Percentiles rank a stretch among this genome's conserved stretches.
Conservation (phyloP, 169 alveolate genomes). For the Plasmodium reichenowi region DNA sequence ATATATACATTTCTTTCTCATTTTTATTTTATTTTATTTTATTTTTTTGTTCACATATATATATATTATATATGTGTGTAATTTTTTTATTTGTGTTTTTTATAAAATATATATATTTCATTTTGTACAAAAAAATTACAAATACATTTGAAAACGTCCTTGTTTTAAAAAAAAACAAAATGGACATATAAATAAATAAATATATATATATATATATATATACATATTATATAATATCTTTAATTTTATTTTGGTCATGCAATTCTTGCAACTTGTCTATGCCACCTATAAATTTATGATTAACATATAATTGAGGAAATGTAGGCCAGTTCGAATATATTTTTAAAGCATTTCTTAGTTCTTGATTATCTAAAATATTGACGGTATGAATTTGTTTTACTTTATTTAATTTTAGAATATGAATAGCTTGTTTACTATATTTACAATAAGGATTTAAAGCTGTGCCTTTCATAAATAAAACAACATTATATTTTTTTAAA, state of each 20-base stretch:
- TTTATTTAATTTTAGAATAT: constrained; percentile 82
- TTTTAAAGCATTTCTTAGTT: constrained; percentile 91
- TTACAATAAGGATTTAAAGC: constrained; percentile 87
- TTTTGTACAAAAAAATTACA: no score
- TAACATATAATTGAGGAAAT: constrained; percentile 93
- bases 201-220: neutral
- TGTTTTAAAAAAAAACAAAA: no score
- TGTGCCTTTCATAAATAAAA: constrained; percentile 89
- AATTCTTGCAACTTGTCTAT: constrained; percentile 91
- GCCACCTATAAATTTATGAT: constrained; percentile 91
- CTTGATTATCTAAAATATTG: constrained; percentile 89
- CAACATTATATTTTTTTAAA: constrained; percentile 78
- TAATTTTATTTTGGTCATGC: constrained; percentile 90
- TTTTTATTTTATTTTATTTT: no score
- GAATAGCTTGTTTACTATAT: constrained; percentile 85
- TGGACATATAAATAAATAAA: no score
- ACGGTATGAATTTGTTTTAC: constrained; percentile 84
- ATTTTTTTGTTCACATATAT: neutral
- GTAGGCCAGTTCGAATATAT: constrained; percentile 95
- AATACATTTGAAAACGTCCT: no score
- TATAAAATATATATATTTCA: no score
- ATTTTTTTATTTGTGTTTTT: neutral
- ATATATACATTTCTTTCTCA: no score
- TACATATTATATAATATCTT: constrained; percentile 80
- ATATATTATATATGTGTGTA: neutral